Conservation (phyloP, 148 eudicot species). For the Polygonum aviculare region DNA sequence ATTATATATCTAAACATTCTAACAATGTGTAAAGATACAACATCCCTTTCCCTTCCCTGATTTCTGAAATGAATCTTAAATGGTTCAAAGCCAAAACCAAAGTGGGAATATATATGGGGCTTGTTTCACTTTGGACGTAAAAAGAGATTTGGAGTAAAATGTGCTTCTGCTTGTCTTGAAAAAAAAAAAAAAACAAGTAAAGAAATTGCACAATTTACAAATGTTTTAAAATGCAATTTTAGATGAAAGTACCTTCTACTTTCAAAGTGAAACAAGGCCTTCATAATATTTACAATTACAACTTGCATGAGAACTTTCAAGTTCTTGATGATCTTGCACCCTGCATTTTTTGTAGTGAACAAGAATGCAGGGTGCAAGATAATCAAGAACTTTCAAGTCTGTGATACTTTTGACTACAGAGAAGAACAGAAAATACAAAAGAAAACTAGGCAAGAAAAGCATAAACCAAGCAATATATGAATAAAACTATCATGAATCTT, state of each 20-base stretch:
- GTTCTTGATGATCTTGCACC: too few species aligned
- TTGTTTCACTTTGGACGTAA: too few species aligned
- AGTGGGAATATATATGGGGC: not conserved
- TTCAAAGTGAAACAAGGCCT: too few species aligned
- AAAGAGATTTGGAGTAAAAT: too few species aligned
- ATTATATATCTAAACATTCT: not conserved
- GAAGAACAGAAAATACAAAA: not conserved
- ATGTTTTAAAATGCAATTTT: too few species aligned
- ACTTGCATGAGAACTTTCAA: not conserved
- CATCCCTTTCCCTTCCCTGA: not conserved
- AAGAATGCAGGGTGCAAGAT: not conserved
- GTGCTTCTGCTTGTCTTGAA: too few species aligned
- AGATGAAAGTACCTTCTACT: too few species aligned
- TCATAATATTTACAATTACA: not conserved
- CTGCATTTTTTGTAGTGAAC: not conserved
- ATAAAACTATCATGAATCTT: not conserved
- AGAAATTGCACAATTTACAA: too few species aligned
- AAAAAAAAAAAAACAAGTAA: too few species aligned
- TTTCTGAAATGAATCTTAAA: not conserved
- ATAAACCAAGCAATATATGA: not conserved
- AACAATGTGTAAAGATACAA: not conserved
- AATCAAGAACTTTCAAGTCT: not conserved
- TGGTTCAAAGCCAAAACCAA: not conserved
- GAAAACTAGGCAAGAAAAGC: not conserved
- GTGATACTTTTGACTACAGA: not conserved